Evolutionary conservation across 108 stramenopile species (phyloP), one percentile per base, ranked within the genome.

Genomic region (Conticribra guillardii): DNA sequence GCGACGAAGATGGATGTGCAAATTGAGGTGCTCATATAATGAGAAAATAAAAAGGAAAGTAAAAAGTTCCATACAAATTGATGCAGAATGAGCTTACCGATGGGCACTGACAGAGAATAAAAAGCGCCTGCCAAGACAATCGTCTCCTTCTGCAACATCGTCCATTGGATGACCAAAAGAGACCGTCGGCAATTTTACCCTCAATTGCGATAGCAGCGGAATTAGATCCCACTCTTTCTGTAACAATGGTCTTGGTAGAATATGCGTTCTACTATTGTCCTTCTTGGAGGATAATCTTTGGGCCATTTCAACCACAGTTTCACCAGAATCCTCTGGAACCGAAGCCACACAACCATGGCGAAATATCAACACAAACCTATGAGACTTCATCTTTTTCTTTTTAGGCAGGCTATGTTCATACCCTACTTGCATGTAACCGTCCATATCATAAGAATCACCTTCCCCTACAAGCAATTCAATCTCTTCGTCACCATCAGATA

Each of bases 381-480:
- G 74, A 15, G 58, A 46, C 2, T 17, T 26, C 15, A 22, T 53
- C 17, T 37, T 30, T 29, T n/a, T 26, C 15, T 71, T 62, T 29
- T 66, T 67, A 7, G 84, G 84, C 0, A 85, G 73, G 30, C 66
- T 26, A 30, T 85, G 84, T 29, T 79, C 73, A 49, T 85, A 85
- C 3, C 53, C 67, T 11, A 41, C 4, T 47, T 85, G 84, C 84
- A 85, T 82, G 19, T 26, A 9, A 0, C 79, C 80, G 69, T 87
- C 82, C 87, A 87, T 87, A 21, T 68, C 67, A 50, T 87, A 87
- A 4, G 67, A 79, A 67, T 87, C 87, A 0, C 84, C 84, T 51
- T 80, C 71, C 9, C 53, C 31, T n/a, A 82, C 37, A n/a, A 37
- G 63, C 16, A 86, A 51, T 28, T 76, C 63, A 60, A 86, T 80